Conservation (phyloP, 352 stramenopile genomes). For the Blastocystis sp. region DNA sequence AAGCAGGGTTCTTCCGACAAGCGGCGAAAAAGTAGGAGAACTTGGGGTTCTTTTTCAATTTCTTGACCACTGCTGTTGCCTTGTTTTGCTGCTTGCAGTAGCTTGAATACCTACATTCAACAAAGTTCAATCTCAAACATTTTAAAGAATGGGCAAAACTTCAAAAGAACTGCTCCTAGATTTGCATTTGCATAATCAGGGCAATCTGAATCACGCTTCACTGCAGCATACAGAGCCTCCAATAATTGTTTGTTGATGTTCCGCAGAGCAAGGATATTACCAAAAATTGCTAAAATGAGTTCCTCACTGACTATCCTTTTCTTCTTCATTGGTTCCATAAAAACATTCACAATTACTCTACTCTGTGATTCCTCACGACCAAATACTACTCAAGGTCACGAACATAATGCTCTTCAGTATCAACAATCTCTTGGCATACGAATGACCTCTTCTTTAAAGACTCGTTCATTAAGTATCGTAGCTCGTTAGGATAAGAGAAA, state of each 20-base stretch:
- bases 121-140: background rate
- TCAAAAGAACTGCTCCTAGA: slow-evolving; percentile 7
- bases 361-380: background rate
- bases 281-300: slow-evolving; percentile 43
- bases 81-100: slow-evolving; percentile 47
- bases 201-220: slow-evolving; percentile 5
- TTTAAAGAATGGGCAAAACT: slow-evolving; percentile 58
- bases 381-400: background rate
- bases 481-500: background rate
- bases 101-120: slow-evolving; percentile 8
- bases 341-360: slow-evolving; percentile 43
- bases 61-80: background rate
- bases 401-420: slow-evolving; percentile 48
- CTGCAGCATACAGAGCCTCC: slow-evolving; percentile 1
- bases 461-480: background rate
- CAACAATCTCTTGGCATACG: slow-evolving; percentile 37
- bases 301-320: slow-evolving; percentile 53
- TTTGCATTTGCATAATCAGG: slow-evolving; percentile 49
- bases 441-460: slow-evolving; percentile 30
- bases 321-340: slow-evolving; percentile 47
- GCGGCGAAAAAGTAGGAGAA: slow-evolving; percentile 10
- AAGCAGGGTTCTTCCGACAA: slow-evolving; percentile 46
- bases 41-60: slow-evolving; percentile 52
- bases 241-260: slow-evolving; percentile 55
- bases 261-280: slow-evolving; percentile 28